phyloP scores from a whole-genome alignment of 345 rosid species.

The Boechera retrofracta region DNA sequence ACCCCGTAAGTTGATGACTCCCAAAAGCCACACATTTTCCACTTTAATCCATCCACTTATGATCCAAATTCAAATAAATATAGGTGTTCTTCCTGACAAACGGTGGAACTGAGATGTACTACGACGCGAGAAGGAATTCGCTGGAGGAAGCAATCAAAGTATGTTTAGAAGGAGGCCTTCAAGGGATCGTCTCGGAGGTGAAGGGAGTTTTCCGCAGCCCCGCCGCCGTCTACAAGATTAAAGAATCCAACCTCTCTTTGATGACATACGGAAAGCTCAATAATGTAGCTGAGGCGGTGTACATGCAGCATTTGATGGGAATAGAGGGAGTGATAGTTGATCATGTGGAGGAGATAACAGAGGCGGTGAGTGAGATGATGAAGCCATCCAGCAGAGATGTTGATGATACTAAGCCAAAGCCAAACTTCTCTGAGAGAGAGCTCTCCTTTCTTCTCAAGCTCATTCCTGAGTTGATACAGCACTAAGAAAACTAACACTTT shows the following conservation, averaged over 20 bases:
- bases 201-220: slow-evolving; percentile 80
- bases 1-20: slow-evolving; percentile 63
- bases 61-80: background rate
- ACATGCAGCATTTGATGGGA: slow-evolving; percentile 93
- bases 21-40: slow-evolving; percentile 1
- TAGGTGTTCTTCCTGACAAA: slow-evolving; percentile 87
- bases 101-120: slow-evolving; percentile 65
- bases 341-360: slow-evolving; percentile 75
- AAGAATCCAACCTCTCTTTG: slow-evolving; percentile 79
- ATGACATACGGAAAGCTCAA: slow-evolving; percentile 82
- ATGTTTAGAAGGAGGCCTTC: slow-evolving; percentile 75
- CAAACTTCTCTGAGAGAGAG: slow-evolving; percentile 70
- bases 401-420: slow-evolving; percentile 51
- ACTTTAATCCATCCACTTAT: background rate
- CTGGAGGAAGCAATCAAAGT: slow-evolving; percentile 81
- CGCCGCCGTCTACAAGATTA: slow-evolving; percentile 66
- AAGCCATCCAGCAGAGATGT: slow-evolving; percentile 46
- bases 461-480: slow-evolving; percentile 82
- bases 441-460: slow-evolving; percentile 87
- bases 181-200: slow-evolving; percentile 44
- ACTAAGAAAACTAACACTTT: slow-evolving; percentile 33
- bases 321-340: slow-evolving; percentile 91
- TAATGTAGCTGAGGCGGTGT: slow-evolving; percentile 84
- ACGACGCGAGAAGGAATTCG: slow-evolving; percentile 78
- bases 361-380: slow-evolving; percentile 64